These are phyloP conservation scores for Kockiozyma suomiensis DNA, from an alignment of 805 yeast species.

Conservation along the genomic window DNA sequence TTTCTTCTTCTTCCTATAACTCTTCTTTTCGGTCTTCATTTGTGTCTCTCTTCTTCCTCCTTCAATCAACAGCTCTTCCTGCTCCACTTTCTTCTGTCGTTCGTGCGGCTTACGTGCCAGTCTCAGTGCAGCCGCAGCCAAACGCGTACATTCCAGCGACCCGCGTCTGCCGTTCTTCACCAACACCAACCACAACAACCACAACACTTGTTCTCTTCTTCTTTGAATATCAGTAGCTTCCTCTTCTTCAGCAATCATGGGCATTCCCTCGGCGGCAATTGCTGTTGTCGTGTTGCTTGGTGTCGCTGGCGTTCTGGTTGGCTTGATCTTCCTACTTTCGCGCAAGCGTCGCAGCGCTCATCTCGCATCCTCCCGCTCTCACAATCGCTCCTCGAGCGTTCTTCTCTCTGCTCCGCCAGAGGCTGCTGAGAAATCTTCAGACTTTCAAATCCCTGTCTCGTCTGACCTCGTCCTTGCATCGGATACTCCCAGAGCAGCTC, in stretches of 20 bases:
- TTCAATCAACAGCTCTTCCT: background rate
- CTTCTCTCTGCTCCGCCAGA: conserved; percentile 3
- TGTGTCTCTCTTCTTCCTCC: background rate
- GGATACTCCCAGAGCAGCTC: background rate
- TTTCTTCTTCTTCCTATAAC: background rate
- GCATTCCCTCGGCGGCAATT: background rate
- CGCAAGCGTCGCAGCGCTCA: background rate
- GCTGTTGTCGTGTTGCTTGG: conserved; percentile 1
- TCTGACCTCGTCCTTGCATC: background rate
- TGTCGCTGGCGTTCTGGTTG: background rate
- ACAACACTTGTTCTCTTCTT: no score
- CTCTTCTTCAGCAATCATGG: background rate
- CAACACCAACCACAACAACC: no score
- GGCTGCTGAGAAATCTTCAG: background rate
- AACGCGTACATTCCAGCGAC: background rate
- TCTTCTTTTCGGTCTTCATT: background rate
- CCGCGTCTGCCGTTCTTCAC: background rate
- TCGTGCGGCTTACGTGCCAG: conserved; percentile 12
- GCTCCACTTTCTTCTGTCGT: background rate
- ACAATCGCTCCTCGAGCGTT: conserved; percentile 5
- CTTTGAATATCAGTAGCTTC: background rate
- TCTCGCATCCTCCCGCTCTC: background rate
- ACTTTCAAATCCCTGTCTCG: background rate
- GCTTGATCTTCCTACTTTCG: background rate
- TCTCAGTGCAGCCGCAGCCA: background rate